Conservation (phyloP, 177 flowering plant genomes). For the Vitis hybrid region DNA sequence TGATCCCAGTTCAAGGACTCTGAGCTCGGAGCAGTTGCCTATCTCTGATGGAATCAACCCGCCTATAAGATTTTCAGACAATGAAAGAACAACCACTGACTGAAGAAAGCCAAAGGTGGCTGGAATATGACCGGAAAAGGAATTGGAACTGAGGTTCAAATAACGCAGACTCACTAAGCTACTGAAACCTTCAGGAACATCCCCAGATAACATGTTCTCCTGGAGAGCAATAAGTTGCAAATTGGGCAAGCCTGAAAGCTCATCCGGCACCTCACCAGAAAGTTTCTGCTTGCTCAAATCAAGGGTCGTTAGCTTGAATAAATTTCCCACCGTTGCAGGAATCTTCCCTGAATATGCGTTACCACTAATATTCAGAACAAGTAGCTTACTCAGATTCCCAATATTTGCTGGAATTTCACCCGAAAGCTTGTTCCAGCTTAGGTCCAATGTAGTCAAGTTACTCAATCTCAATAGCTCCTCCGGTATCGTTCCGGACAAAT, state of each 20-base stretch:
- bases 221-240: slow-evolving; percentile 51
- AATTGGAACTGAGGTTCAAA: slow-evolving; percentile 51
- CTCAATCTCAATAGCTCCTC: slow-evolving; percentile 31
- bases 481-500: slow-evolving; percentile 41
- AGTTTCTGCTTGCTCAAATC: slow-evolving; percentile 64
- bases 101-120: slow-evolving; percentile 45
- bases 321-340: slow-evolving; percentile 45
- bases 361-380: slow-evolving; percentile 48
- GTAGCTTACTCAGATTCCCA: slow-evolving; percentile 37
- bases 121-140: slow-evolving; percentile 57
- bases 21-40: slow-evolving; percentile 47
- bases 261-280: slow-evolving; percentile 62
- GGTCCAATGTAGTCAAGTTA: slow-evolving; percentile 47
- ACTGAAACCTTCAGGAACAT: slow-evolving; percentile 61
- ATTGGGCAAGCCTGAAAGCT: slow-evolving; percentile 57
- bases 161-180: slow-evolving; percentile 43
- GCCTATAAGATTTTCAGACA: slow-evolving; percentile 38
- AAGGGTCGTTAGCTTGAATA: slow-evolving; percentile 41
- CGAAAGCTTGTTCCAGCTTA: slow-evolving; percentile 50
- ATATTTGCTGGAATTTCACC: slow-evolving; percentile 39
- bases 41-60: slow-evolving; percentile 52
- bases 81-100: slow-evolving; percentile 42
- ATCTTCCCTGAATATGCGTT: slow-evolving; percentile 48
- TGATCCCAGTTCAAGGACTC: slow-evolving; percentile 36
- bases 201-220: slow-evolving; percentile 54